Evolutionary conservation across 2,329 filamentous ascomycete species (phyloP).

Genomic region (Colletotrichum eremochloae): DNA sequence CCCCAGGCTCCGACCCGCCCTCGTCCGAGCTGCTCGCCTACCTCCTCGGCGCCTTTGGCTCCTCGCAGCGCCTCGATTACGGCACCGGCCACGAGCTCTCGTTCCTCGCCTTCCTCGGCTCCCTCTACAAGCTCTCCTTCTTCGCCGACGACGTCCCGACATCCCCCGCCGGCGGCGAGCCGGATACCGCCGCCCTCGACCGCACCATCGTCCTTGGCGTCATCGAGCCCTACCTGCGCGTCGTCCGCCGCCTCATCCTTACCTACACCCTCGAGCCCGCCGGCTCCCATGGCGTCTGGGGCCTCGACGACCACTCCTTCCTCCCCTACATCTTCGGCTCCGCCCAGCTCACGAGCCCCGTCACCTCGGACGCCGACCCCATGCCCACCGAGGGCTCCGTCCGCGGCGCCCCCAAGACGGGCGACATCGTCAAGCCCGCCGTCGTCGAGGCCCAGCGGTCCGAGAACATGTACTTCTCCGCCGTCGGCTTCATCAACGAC

Average conservation of each 20-base stretch:
- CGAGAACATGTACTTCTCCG: conserved; percentile 91
- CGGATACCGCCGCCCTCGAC: conserved; percentile 69
- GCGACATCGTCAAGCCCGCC: conserved; percentile 74
- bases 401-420: conserved; percentile 77
- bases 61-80: conserved; percentile 90
- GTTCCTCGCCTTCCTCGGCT: conserved; percentile 91
- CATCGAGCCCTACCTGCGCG: conserved; percentile 86
- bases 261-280: conserved; percentile 96
- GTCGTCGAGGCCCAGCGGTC: conserved; percentile 75
- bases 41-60: conserved; percentile 88
- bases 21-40: conserved; percentile 64
- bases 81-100: conserved; percentile 96
- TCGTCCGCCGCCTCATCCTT: conserved; percentile 85
- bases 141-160: conserved; percentile 62
- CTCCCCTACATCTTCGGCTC: conserved; percentile 95
- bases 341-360: conserved; percentile 86
- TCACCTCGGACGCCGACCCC: conserved; percentile 68
- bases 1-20: conserved; percentile 43
- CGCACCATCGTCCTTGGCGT: conserved; percentile 84
- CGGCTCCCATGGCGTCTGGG: conserved; percentile 97
- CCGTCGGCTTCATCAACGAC: conserved; percentile 96
- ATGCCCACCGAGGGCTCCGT: conserved; percentile 86
- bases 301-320: conserved; percentile 97
- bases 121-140: conserved; percentile 89
- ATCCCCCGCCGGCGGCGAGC: not conserved